Conservation (phyloP, 1,139 yeast genomes). For the Debaryomyces nepalensis region DNA sequence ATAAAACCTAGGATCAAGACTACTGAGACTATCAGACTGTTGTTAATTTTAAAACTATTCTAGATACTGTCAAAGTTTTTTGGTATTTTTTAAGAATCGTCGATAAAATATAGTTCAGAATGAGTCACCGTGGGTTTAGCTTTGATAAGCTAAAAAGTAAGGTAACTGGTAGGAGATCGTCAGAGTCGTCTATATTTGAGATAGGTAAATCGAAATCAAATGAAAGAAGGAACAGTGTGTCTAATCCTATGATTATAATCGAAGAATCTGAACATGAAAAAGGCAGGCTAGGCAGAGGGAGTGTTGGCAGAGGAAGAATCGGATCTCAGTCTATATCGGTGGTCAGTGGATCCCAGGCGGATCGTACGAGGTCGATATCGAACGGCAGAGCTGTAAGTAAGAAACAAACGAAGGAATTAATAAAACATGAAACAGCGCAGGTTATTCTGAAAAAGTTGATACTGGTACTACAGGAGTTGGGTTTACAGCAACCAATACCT, state of each 20-base stretch:
- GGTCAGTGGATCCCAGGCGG: constrained; percentile 14
- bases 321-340: constrained; percentile 28
- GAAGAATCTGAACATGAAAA: constrained; percentile 18
- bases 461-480: constrained; percentile 41
- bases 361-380: constrained; percentile 26
- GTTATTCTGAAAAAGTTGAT: constrained; percentile 43
- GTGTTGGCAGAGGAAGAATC: constrained; percentile 14
- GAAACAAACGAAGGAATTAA: constrained; percentile 43
- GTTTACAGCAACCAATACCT: constrained; percentile 47
- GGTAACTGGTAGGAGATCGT: constrained; percentile 23
- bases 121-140: constrained; percentile 23
- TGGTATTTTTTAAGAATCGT: no score
- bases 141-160: constrained; percentile 27
- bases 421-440: constrained; percentile 44
- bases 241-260: constrained; percentile 29
- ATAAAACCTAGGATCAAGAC: neutral
- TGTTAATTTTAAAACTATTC: no score
- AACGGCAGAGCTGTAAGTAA: constrained; percentile 24
- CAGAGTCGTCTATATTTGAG: constrained; percentile 23
- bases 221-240: constrained; percentile 24
- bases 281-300: constrained; percentile 1
- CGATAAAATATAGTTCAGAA: constrained; percentile 4
- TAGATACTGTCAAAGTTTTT: no score
- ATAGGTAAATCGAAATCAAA: constrained; percentile 15
- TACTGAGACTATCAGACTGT: no score